Percentiles rank a stretch among this genome's conserved stretches.
Evolutionary conservation across 768 basidiomycete genomes (phyloP).

Genomic region (Suillus americanus): DNA sequence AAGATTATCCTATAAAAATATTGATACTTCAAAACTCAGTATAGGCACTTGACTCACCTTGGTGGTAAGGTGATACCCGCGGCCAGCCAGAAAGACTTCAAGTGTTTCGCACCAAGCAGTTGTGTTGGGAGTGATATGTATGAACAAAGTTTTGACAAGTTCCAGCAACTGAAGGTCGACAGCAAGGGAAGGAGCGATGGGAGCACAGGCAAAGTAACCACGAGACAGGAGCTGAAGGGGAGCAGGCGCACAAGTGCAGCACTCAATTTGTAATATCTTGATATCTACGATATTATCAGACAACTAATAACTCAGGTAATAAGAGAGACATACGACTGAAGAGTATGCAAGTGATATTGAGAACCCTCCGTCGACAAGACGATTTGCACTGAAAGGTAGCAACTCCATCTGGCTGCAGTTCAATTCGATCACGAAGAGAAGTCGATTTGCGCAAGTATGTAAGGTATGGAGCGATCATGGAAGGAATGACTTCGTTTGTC

Average conservation of each 20-base stretch:
- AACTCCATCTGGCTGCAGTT: not conserved
- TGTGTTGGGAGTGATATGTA: conserved; percentile 26
- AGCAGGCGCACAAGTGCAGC: conserved; percentile 10
- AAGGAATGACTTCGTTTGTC: not conserved
- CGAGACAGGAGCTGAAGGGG: conserved; percentile 23
- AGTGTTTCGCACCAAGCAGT: conserved; percentile 29
- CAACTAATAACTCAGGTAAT: not conserved
- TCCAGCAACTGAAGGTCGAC: conserved; percentile 31
- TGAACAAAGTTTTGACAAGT: conserved; percentile 27
- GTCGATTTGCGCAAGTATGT: not conserved
- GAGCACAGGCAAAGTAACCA: conserved; percentile 30
- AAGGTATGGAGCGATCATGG: conserved; percentile 7
- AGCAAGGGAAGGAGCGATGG: conserved; percentile 28
- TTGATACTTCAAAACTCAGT: not conserved
- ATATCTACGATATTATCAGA: conserved; percentile 1
- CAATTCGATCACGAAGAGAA: not conserved
- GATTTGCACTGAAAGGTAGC: not conserved
- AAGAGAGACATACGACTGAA: conserved; percentile 3
- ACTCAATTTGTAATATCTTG: not conserved
- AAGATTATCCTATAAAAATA: conserved; percentile 21
- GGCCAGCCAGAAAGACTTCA: conserved; percentile 20
- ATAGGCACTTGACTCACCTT: not conserved
- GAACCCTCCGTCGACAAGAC: not conserved
- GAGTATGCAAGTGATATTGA: not conserved
- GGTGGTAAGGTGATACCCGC: conserved; percentile 14